phyloP scores from a whole-genome alignment of 192 early-diverging fungal genomes.

The Powellomyces hirtus region DNA sequence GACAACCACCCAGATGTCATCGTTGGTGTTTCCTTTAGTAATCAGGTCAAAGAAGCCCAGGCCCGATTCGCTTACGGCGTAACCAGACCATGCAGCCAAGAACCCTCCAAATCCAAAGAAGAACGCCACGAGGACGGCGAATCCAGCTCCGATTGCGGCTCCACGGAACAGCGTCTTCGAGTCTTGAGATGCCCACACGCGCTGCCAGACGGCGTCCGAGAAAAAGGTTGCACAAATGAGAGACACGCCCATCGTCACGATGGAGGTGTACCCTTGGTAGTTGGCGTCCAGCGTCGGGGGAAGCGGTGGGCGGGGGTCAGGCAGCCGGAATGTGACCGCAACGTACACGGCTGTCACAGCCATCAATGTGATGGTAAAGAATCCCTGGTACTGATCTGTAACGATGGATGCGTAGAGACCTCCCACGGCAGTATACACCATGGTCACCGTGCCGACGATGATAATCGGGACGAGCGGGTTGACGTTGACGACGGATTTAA shows the following conservation, averaged over 20 bases:
- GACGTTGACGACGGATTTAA: conserved; percentile 30
- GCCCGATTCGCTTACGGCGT: conserved; percentile 12
- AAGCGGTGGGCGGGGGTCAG: conserved; percentile 21
- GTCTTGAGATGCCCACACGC: conserved; percentile 47
- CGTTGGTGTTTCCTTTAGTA: conserved; percentile 22
- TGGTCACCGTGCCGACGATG: conserved; percentile 42
- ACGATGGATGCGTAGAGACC: conserved; percentile 48
- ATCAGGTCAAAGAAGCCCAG: conserved; percentile 43
- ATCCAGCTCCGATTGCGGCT: conserved; percentile 25
- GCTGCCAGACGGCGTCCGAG: conserved; percentile 53
- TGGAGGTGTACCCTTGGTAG: conserved; percentile 33
- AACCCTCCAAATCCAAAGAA: conserved; percentile 50
- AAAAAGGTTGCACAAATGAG: conserved; percentile 44
- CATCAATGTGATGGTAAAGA: conserved; percentile 31
- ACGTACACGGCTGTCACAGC: conserved; percentile 39
- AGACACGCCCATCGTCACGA: conserved; percentile 39
- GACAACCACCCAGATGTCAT: conserved; percentile 34
- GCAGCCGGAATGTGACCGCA: conserved; percentile 35
- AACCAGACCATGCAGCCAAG: conserved; percentile 39
- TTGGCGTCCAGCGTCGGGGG: conserved; percentile 35
- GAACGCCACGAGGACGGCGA: conserved; percentile 33
- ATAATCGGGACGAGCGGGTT: conserved; percentile 36
- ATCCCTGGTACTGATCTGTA: conserved; percentile 45
- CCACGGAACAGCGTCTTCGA: conserved; percentile 28
- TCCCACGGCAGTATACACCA: conserved; percentile 44